Evolutionary conservation across 768 basidiomycete species (phyloP), one percentile per base, ranked within the genome.

Genomic region (Pleurotus ostreatus): DNA sequence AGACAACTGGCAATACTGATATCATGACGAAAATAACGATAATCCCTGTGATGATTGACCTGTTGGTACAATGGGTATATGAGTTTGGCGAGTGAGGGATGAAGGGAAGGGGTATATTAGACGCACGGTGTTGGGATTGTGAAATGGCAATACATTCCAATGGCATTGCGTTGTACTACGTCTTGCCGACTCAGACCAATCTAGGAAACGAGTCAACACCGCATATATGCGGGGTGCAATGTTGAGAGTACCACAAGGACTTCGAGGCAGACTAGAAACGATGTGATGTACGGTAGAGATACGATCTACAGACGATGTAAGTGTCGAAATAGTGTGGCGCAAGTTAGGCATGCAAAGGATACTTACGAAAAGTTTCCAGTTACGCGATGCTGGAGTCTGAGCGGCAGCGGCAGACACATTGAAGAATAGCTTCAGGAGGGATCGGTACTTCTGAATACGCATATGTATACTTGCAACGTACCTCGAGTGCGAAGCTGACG

Each of bases 91-190:
- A 11, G 2, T 30, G 7, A 30, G 16, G n/a, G 11, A 43, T 8
- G 41, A 12, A 54, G 4, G 34, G 15, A 8, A 7, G 49, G 5
- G 20, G 13, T 9, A 23, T n/a, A 49, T 20, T 18, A 9, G 15
- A 57, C 63, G 40, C 22, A 64, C 62, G 62, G 63, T 40, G 43
- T 26, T 6, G 44, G 16, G n/a, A 44, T 48, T n/a, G 15, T 48
- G 22, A 64, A 39, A 26, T 58, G 59, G 49, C 63, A 64, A 39
- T 61, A 64, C 41, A 64, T 59, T 25, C 58, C 55, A 46, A 47
- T 60, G 37, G 49, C 43, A 25, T 55, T 57, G 12, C 60, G 58
- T 26, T n/a, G 23, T 34, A 61, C 57, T 13, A 39, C 38, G n/a
- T 53, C n/a, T 1, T 6, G 61, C 55, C 12, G 56, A 39, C 37